Conservation (phyloP, 164 flowering plant species). For the Akebia trifoliata region DNA sequence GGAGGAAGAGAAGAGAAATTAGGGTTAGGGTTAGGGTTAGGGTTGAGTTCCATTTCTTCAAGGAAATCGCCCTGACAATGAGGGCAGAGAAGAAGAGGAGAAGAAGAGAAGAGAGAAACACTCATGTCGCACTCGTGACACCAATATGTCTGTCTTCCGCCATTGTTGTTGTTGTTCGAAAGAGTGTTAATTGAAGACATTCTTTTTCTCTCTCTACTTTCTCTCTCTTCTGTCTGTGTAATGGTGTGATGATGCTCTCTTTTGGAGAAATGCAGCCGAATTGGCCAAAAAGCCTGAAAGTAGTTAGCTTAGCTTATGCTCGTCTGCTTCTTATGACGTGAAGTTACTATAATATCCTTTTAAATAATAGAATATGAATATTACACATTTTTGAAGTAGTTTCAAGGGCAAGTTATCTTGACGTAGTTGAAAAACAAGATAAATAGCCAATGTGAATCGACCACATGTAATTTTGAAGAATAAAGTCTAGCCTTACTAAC, state of each 20-base stretch:
- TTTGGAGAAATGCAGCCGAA: no score
- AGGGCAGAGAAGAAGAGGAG: constrained; percentile 40
- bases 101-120: constrained; percentile 34
- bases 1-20: constrained; percentile 7
- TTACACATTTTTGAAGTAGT: no score
- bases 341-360: no score
- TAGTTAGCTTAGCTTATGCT: no score
- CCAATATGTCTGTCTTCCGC: constrained; percentile 39
- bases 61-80: constrained; percentile 46
- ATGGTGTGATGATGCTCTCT: not conserved
- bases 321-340: no score
- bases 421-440: no score
- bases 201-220: not conserved
- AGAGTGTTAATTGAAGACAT: constrained; percentile 19
- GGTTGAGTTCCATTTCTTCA: constrained; percentile 44
- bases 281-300: no score
- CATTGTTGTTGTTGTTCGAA: not conserved
- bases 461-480: no score
- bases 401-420: no score
- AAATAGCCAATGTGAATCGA: no score
- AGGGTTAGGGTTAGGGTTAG: constrained; percentile 13
- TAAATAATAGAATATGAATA: no score
- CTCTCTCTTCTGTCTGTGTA: not conserved
- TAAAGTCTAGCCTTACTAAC: no score
- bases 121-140: constrained; percentile 73